phyloP scores from a whole-genome alignment of 495 filamentous ascomycete species.

The Penicillium paxilli region DNA sequence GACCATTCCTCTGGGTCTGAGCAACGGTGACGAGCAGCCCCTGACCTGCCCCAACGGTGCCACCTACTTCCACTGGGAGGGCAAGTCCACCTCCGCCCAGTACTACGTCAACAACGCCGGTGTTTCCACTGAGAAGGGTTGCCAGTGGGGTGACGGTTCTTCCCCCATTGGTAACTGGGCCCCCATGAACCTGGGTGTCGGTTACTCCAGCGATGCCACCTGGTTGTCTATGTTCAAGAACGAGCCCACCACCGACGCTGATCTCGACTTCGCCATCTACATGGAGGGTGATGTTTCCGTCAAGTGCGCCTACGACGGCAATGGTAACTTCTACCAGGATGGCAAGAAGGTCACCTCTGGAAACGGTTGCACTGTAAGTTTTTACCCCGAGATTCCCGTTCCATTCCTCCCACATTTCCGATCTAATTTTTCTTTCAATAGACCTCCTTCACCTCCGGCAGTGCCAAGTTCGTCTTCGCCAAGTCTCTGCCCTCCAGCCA shows the following conservation, averaged over 20 bases:
- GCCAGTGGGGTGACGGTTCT: conserved; percentile 72
- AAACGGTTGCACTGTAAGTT: conserved; percentile 69
- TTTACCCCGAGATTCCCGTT: too few species aligned
- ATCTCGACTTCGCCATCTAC: conserved; percentile 72
- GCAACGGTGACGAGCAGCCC: conserved; percentile 52
- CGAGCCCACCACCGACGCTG: conserved; percentile 58
- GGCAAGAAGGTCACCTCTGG: conserved; percentile 39
- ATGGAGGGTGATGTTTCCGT: conserved; percentile 66
- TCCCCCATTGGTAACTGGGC: conserved; percentile 78
- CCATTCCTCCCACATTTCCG: background rate
- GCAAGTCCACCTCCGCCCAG: conserved; percentile 78
- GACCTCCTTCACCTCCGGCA: conserved; percentile 48
- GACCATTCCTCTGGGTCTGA: conserved; percentile 70
- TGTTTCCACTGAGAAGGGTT: conserved; percentile 65
- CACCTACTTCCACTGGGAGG: conserved; percentile 76
- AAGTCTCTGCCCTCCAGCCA: too few species aligned
- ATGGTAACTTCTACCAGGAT: conserved; percentile 53
- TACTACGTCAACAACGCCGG: conserved; percentile 94
- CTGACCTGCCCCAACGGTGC: conserved; percentile 73
- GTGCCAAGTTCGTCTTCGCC: conserved; percentile 48
- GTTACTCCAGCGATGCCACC: conserved; percentile 62
- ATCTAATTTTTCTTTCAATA: conserved; percentile 19
- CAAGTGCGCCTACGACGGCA: conserved; percentile 65
- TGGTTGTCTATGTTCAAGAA: conserved; percentile 83
- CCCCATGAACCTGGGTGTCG: conserved; percentile 84